Evolutionary conservation across 345 rosid genomes (phyloP).

Genomic region (Streptanthus diversifolius): DNA sequence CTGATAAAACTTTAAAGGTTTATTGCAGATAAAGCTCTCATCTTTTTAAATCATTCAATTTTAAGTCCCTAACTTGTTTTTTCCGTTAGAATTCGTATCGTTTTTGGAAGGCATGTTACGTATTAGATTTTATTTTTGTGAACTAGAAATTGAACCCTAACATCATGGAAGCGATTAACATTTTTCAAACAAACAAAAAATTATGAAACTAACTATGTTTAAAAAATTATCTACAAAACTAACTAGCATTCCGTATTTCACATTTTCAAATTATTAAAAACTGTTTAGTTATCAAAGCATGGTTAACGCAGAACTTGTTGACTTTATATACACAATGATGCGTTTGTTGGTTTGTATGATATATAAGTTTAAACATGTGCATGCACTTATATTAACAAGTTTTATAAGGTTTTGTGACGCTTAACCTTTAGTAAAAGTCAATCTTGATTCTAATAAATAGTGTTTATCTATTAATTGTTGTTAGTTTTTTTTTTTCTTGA

Average conservation of each 20-base stretch:
- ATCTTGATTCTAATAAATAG: too few species aligned
- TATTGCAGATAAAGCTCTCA: not conserved
- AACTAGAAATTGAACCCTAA: not conserved
- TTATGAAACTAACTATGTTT: not conserved
- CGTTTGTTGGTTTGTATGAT: not conserved
- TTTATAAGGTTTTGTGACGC: not conserved
- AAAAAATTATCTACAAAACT: not conserved
- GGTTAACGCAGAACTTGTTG: not conserved
- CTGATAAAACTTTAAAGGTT: not conserved
- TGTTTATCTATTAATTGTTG: not conserved
- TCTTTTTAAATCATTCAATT: not conserved
- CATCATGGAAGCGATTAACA: not conserved
- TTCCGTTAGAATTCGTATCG: not conserved
- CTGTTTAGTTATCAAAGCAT: not conserved
- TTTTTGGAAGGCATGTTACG: not conserved
- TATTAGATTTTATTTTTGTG: not conserved
- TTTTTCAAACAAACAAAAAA: not conserved
- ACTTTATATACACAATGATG: not conserved
- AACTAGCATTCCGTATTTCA: not conserved
- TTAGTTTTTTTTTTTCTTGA: too few species aligned
- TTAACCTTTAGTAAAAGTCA: not conserved
- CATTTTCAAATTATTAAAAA: not conserved
- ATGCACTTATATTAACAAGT: not conserved
- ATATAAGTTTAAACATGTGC: not conserved
- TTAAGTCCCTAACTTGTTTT: not conserved